A percentile compares a stretch with the other conserved stretches of the same genome.
Conservation (phyloP, 257 asterid species). For the Solanum paucissectum region DNA sequence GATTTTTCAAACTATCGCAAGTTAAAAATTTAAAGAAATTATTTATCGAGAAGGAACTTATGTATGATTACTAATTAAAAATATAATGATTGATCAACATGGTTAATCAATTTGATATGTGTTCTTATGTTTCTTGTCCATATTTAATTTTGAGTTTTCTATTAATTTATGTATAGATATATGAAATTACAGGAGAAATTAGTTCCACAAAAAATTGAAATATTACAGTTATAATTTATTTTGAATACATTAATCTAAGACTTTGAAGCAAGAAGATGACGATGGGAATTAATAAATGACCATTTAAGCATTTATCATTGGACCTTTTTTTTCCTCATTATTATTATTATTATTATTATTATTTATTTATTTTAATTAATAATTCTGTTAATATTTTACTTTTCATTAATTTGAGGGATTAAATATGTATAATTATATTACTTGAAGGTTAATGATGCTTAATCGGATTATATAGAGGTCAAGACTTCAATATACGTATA, state of each 20-base stretch:
- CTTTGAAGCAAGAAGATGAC: too few species aligned
- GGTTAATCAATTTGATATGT: not conserved
- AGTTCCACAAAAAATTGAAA: too few species aligned
- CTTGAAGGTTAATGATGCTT: not conserved
- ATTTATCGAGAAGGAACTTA: not conserved
- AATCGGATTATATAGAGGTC: not conserved
- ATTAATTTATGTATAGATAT: not conserved
- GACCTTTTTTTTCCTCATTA: not conserved
- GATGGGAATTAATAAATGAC: not conserved
- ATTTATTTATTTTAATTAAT: not conserved
- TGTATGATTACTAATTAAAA: not conserved
- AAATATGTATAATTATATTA: not conserved
- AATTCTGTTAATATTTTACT: not conserved
- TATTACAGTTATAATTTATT: too few species aligned
- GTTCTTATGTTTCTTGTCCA: not conserved
- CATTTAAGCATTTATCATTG: not conserved
- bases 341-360: too few species aligned
- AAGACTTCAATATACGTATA: too few species aligned
- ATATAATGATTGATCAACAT: too few species aligned
- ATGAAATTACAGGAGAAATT: not conserved
- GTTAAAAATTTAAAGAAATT: too few species aligned
- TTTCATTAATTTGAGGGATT: not conserved
- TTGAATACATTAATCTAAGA: too few species aligned
- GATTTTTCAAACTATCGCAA: too few species aligned
- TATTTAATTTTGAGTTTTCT: not conserved